Base-by-base conservation (phyloP, 495 filamentous ascomycete genomes). In the Aspergillus bertholletiae region DNA sequence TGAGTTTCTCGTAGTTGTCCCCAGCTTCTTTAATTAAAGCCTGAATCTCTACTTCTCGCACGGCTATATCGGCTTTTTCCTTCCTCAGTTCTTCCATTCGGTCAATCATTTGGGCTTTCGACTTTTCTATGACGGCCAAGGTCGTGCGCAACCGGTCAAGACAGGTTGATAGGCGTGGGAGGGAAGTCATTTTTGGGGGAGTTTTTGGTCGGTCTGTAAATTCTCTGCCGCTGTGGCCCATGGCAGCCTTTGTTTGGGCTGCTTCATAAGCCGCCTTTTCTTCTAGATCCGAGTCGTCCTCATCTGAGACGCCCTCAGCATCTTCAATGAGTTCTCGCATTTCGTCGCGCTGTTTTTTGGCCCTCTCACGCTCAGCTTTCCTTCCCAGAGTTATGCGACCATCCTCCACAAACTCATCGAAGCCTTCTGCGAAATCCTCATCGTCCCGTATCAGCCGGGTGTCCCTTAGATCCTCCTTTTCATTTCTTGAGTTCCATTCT, bases 381-480 rank as follows among this genome's bases (percentile, higher is more conserved):
- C 79, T 82, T 37, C 91, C 89, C 0, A 97, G 79, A 2, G 89
- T 80, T 11, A 96, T 82, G 26, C 81, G 81, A 15, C 87, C 91
- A 64, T 96, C 93, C 18, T 92, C 87, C 15, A 93, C 87, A 58
- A 88, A 96, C 54, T 96, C 90, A 49, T 96, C 92, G 65, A 96
- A 96, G 3, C 92, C 92, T 73, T 98, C 94, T 27, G 85, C 87
- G n/a, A 97, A 82, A 64, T 96, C 90, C 64, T 97, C 94, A 63
- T 97, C 93, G 49, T 96, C 92, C 23, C 80, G 78, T 4, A 90
- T 79, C 8, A 97, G 80, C n/a, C 94, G 79, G 8, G 86, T 88
- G 49, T 92, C 84, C 35, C 50, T 53, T 3, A 72, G 64, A 79
- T 84, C 63, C 66, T 74, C 66, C 57, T 71, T 56, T 43, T 53